Base-by-base conservation (phyloP, 805 yeast genomes). In the Saccharomycopsis sp. region DNA sequence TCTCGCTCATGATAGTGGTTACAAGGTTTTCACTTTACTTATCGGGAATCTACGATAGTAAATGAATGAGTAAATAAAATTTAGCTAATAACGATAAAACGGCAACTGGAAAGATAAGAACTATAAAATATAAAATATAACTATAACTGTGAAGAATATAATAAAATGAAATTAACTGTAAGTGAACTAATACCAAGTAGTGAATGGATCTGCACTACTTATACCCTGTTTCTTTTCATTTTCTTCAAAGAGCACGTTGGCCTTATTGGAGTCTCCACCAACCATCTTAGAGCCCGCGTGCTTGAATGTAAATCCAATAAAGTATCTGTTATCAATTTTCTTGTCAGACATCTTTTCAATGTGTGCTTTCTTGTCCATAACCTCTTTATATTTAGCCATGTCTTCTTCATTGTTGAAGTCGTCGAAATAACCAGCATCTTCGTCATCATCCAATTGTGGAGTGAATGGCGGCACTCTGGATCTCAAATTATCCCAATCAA, bases 401-500 rank as follows among this genome's bases (percentile, higher is more conserved):
- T 93, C 96, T 53, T 88, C 91, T 70, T 93, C 98, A 71, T 91
- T 94, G 60, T 89, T 89, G 71, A 94, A 94, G 72, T 94, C 99
- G 73, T 94, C 99, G 70, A 94, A 94, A 73, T 94, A 94, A 1
- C 99, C 99, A 0, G 98, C 98, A 73, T 94, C 99, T 63, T 91
- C 94, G 67, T 94, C 99, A 61, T 91, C 89, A 69, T 94, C 98
- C 63, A 94, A 78, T 67, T 96, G 97, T 2, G 99, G 99, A 19
- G 94, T 88, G 71, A 94, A 94, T 41, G 99, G 99, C 2, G 99
- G 97, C 22, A 85, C 79, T 61, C 84, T 79, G 35, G 72, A 74
- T 67, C 97, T 80, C 64, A 94, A 72, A 9, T 73, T 73, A 3
- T 78, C 82, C 86, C 96, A 93, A 67, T 89, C 86, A 29, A 90